Evolutionary conservation across 768 basidiomycete species (phyloP).

Genomic region (Pilatotrama ljubarskyi): DNA sequence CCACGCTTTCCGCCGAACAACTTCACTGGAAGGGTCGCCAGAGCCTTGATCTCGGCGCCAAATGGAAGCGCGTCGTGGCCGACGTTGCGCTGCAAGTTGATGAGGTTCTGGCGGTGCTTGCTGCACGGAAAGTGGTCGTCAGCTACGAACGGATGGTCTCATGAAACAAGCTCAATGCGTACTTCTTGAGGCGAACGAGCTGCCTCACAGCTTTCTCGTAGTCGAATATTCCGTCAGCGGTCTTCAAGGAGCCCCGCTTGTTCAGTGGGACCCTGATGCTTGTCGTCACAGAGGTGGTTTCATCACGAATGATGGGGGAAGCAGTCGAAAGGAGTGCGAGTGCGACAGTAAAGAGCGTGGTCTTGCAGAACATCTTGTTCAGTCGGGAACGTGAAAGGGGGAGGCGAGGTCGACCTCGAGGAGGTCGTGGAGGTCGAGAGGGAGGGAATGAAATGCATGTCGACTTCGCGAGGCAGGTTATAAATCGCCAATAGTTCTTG

Average conservation of each 20-base stretch:
- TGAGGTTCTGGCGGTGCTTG: conserved; percentile 27
- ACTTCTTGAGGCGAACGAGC: conserved; percentile 13
- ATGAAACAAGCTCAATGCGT: neutral
- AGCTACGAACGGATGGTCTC: neutral
- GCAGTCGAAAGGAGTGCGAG: conserved; percentile 25
- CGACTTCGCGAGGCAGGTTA: too few species aligned
- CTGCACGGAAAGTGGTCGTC: neutral
- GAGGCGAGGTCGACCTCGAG: too few species aligned
- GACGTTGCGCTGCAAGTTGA: conserved; percentile 16
- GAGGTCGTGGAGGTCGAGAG: too few species aligned
- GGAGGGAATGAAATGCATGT: too few species aligned
- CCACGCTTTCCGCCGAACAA: conserved; percentile 19
- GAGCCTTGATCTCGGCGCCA: conserved; percentile 32
- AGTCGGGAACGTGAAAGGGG: too few species aligned
- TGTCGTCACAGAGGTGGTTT: neutral
- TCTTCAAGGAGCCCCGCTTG: conserved; percentile 20
- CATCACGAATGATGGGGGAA: conserved; percentile 11
- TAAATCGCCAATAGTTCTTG: too few species aligned
- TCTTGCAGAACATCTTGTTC: conserved; percentile 25
- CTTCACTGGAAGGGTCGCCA: conserved; percentile 17
- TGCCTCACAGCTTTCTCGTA: conserved; percentile 4
- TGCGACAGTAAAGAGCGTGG: conserved; percentile 22
- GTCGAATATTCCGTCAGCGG: conserved; percentile 16
- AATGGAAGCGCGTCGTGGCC: conserved; percentile 19
- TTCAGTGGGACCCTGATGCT: conserved; percentile 9